Percentiles rank a stretch among this genome's conserved stretches.
These are phyloP conservation scores for Thecaphora frezii DNA, from an alignment of 1,284 basidiomycete species.

Conservation along the genomic window DNA sequence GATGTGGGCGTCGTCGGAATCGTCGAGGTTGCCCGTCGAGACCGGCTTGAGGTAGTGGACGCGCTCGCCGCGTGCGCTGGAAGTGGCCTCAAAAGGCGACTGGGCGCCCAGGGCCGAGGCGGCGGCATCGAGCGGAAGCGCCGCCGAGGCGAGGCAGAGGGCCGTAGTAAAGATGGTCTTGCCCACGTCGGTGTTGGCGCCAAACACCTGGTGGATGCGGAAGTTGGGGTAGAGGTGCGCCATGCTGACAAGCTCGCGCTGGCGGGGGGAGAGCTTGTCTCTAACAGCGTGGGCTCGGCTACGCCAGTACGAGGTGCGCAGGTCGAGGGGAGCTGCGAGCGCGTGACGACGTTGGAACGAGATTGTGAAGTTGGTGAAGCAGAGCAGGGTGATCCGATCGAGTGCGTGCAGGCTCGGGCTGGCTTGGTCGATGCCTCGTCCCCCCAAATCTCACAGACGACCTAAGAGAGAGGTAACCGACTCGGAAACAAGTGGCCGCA, in stretches of 20 bases:
- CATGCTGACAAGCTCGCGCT: conserved; percentile 14
- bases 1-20: conserved; percentile 48
- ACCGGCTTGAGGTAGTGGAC: conserved; percentile 57
- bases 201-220: conserved; percentile 52
- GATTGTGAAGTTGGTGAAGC: no score
- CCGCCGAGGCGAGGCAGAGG: conserved; percentile 47
- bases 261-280: no score
- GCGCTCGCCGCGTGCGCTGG: conserved; percentile 21
- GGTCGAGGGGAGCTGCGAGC: no score
- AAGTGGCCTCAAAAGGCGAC: not conserved
- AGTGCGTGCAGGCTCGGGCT: no score
- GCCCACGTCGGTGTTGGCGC: conserved; percentile 58
- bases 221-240: conserved; percentile 41
- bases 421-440: no score
- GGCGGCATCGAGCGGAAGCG: conserved; percentile 24
- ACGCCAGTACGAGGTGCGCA: no score
- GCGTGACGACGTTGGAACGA: no score
- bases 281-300: no score
- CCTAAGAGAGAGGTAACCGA: no score
- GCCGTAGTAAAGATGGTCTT: conserved; percentile 59
- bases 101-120: conserved; percentile 7
- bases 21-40: conserved; percentile 43
- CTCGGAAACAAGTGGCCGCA: no score
- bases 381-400: no score
- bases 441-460: no score